A percentile compares a stretch with the other conserved stretches of the same genome.
Conservation (phyloP, 495 filamentous ascomycete genomes). For the Cudoniella acicularis region DNA sequence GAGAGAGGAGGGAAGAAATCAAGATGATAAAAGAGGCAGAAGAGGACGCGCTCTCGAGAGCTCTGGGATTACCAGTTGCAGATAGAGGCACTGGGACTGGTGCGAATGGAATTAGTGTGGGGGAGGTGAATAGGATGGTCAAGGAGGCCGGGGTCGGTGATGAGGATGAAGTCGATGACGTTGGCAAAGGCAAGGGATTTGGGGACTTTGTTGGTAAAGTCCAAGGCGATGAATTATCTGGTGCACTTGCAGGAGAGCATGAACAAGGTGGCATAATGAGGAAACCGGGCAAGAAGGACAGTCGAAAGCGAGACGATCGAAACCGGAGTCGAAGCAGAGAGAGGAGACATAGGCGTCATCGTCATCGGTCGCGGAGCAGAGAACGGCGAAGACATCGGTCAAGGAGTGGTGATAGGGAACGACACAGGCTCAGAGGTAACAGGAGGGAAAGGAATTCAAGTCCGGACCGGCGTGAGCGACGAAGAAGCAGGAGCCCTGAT, state of each 20-base stretch:
- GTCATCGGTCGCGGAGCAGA: constrained; percentile 20
- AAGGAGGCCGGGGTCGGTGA: constrained; percentile 24
- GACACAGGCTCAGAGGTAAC: constrained; percentile 14
- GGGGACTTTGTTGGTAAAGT: constrained; percentile 28
- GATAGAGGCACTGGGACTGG: constrained; percentile 38
- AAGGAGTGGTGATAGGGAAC: constrained; percentile 18
- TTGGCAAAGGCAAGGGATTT: constrained; percentile 21
- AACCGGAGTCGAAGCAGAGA: constrained; percentile 21
- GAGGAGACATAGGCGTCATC: constrained; percentile 20
- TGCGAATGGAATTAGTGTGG: constrained; percentile 41
- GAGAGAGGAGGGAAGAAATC: constrained; percentile 75
- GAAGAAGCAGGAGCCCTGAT: constrained; percentile 17
- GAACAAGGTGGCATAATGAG: constrained; percentile 16
- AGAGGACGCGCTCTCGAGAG: constrained; percentile 79
- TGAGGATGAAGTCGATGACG: constrained; percentile 14
- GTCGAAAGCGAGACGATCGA: constrained; percentile 6
- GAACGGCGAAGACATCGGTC: constrained; percentile 20
- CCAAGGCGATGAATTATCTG: not conserved
- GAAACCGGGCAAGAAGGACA: constrained; percentile 14
- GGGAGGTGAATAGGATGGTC: constrained; percentile 24
- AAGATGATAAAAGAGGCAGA: constrained; percentile 85
- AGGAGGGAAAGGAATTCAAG: constrained; percentile 9
- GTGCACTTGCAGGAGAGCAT: not conserved
- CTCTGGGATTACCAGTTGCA: constrained; percentile 71
- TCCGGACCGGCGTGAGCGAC: constrained; percentile 12